Base-by-base conservation (phyloP, 768 basidiomycete species). In the Ephemerocybe angulata region DNA sequence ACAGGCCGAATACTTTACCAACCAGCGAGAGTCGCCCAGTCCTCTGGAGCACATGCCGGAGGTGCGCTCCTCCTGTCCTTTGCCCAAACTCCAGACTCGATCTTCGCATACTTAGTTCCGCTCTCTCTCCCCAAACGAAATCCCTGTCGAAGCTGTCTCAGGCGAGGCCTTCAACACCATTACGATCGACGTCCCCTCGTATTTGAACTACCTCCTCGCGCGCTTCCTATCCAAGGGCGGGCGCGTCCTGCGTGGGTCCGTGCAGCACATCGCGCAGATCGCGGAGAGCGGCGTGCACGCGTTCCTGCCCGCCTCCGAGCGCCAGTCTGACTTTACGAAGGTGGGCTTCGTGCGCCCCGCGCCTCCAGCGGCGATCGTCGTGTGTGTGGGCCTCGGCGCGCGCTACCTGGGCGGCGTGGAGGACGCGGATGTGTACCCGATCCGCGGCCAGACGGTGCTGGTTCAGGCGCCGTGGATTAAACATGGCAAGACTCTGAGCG, bases 361-460 rank as follows among this genome's bases (percentile, higher is more conserved):
- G 1, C 54, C 72, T 13, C 75, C 78, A 0, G 79, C 82, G 44
- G 88, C 84, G 0, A 63, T 93, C 1, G 66, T 93, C 4, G 80
- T 87, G 10, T 92, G 89, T 60, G 76, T 82, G 0, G 91, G 91
- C 0, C 67, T 94, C 21, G 88, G 87, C 3, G 84, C 92, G 8
- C 77, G 82, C 48, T 84, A 82, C 29, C 76, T 96, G 40, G 81
- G 88, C 12, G 93, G 93, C 4, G 83, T 95, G 2, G 86, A 93
- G 63, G 94, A 97, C 67, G 76, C 76, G 54, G 73, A 72, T 22
- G 72, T 93, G 22, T 84, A 82, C 64, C 91, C 93, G 1, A 80
- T 93, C 58, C 78, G 92, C 41, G 93, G 93, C 7, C 94, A 96
- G 70, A 87, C 90, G 0, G 84, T 94, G 8, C 67, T 93, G 17